These are phyloP conservation scores for Candida easanensis DNA, from an alignment of 805 yeast genomes.

Conservation along the genomic window DNA sequence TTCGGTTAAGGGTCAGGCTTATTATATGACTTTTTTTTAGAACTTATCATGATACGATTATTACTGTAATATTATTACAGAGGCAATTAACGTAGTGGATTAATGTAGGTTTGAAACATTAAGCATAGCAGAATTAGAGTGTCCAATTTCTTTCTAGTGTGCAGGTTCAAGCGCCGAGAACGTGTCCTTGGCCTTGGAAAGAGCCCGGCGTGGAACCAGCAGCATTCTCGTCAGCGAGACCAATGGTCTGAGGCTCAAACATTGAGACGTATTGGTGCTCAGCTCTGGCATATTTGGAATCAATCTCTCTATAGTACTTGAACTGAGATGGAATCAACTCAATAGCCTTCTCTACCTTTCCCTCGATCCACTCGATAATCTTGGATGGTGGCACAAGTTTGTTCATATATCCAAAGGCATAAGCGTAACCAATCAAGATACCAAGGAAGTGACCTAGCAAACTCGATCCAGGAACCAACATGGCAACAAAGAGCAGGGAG, in stretches of 20 bases:
- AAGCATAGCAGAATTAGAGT: no score
- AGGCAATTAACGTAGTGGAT: no score
- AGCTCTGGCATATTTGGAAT: slow-evolving; percentile 45
- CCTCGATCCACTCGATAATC: slow-evolving; percentile 62
- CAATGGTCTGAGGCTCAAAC: slow-evolving; percentile 13
- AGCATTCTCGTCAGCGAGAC: neutral
- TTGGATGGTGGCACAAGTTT: slow-evolving; percentile 64
- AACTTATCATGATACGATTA: neutral
- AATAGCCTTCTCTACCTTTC: slow-evolving; percentile 48
- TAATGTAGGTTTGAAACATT: no score
- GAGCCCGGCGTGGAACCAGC: slow-evolving; percentile 1
- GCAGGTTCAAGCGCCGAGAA: slow-evolving; percentile 1
- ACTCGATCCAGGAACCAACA: slow-evolving; percentile 63
- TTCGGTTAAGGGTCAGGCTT: no score
- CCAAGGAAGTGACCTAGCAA: slow-evolving; percentile 76
- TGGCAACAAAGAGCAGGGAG: slow-evolving; percentile 44
- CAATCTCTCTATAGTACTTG: slow-evolving; percentile 57
- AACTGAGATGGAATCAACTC: slow-evolving; percentile 51
- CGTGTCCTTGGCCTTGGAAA: slow-evolving; percentile 25
- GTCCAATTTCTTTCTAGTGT: no score
- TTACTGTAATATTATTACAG: no score
- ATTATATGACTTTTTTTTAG: neutral
- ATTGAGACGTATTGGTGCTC: slow-evolving; percentile 30
- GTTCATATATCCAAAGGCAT: slow-evolving; percentile 55
- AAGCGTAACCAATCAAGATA: slow-evolving; percentile 59